phyloP scores from a whole-genome alignment of 768 basidiomycete species.

The Amanita brunnescens region DNA sequence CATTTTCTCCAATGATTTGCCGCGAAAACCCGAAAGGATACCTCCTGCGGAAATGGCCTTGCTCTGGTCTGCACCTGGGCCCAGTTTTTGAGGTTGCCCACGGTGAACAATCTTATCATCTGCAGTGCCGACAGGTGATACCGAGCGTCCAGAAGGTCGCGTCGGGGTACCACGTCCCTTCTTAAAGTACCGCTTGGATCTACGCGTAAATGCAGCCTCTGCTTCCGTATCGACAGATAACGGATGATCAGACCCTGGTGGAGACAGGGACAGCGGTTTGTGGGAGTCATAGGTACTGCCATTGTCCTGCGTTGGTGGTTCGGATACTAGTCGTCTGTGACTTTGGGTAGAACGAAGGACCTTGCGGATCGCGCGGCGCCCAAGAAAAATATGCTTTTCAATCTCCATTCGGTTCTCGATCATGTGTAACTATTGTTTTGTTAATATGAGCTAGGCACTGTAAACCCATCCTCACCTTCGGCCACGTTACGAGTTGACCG shows the following conservation, averaged over 20 bases:
- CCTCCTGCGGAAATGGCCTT: conserved; percentile 16
- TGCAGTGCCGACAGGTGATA: background rate
- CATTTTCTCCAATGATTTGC: conserved; percentile 31
- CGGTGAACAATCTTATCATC: background rate
- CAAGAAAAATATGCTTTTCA: conserved; percentile 76
- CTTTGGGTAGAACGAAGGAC: conserved; percentile 14
- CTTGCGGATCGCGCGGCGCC: conserved; percentile 63
- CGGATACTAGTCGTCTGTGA: conserved; percentile 8
- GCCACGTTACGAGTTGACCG: conserved; percentile 92
- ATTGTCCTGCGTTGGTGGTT: conserved; percentile 13
- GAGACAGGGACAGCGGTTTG: conserved; percentile 20
- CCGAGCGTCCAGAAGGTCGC: conserved; percentile 10
- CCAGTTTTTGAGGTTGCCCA: conserved; percentile 4
- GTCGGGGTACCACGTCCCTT: conserved; percentile 33
- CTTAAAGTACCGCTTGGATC: conserved; percentile 46
- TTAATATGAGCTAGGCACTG: background rate
- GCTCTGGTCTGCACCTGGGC: conserved; percentile 5
- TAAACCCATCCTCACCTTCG: conserved; percentile 51
- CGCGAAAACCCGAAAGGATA: conserved; percentile 35
- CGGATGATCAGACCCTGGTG: conserved; percentile 41
- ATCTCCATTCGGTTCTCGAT: conserved; percentile 82
- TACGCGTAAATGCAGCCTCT: conserved; percentile 58
- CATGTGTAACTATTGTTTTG: conserved; percentile 66
- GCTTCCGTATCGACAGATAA: conserved; percentile 74
- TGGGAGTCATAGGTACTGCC: conserved; percentile 9